phyloP scores from a whole-genome alignment of 306 rosid species.

The Cucumis melo region DNA sequence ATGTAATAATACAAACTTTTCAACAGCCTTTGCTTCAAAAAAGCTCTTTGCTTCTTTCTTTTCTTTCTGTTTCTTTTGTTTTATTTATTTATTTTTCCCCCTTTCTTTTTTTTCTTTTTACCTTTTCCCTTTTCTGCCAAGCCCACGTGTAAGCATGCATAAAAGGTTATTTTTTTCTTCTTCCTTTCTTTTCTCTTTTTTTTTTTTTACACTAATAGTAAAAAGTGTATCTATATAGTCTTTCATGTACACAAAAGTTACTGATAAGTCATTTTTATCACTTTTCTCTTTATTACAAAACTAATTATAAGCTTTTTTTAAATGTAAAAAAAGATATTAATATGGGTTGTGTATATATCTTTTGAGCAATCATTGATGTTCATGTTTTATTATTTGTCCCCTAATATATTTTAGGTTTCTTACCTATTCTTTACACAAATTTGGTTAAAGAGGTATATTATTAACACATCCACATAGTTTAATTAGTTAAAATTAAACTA shows the following conservation, averaged over 20 bases:
- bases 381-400: neutral
- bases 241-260: neutral
- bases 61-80: neutral
- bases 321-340: too few relatives aligned
- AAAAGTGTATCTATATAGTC: neutral
- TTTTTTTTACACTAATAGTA: neutral
- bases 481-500: too few relatives aligned
- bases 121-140: neutral
- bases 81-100: neutral
- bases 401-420: neutral
- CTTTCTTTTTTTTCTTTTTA: neutral
- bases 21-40: neutral
- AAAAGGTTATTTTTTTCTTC: neutral
- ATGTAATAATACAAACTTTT: neutral
- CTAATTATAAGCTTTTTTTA: neutral
- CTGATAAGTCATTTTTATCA: neutral
- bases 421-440: neutral
- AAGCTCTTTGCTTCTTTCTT: neutral
- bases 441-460: too few relatives aligned
- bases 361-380: neutral
- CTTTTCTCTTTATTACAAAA: neutral
- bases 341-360: neutral
- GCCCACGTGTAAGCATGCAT: slow-evolving; percentile 2
- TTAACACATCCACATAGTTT: too few relatives aligned
- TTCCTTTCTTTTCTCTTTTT: neutral